phyloP scores from a whole-genome alignment of 1,139 yeast species.

The Lodderomyces margitis region DNA sequence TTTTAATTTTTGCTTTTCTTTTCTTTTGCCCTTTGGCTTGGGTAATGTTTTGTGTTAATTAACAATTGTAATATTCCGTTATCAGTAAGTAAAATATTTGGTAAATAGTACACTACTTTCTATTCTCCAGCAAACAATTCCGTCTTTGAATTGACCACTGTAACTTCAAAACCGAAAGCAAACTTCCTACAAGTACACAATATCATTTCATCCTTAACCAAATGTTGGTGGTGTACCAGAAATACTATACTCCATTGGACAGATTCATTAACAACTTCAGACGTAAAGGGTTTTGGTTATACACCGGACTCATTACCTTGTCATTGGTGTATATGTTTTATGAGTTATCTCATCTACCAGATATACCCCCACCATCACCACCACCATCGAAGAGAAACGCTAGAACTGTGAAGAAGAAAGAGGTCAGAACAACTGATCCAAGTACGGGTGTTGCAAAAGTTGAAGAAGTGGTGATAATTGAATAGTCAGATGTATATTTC shows the following conservation, averaged over 20 bases:
- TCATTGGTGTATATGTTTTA: slow-evolving; percentile 37
- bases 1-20: not conserved
- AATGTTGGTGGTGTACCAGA: slow-evolving; percentile 5
- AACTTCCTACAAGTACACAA: too few relatives aligned
- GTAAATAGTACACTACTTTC: slow-evolving; percentile 1
- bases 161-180: too few relatives aligned
- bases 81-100: too few relatives aligned
- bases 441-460: not conserved
- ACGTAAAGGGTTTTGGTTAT: slow-evolving; percentile 38
- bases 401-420: not conserved
- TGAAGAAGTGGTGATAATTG: not conserved
- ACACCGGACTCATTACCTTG: slow-evolving; percentile 30
- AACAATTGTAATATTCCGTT: too few relatives aligned
- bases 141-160: too few relatives aligned
- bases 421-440: not conserved
- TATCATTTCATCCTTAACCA: not conserved
- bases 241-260: slow-evolving; percentile 21
- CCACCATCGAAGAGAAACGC: not conserved
- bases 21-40: too few relatives aligned
- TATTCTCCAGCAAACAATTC: not conserved
- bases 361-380: slow-evolving; percentile 13
- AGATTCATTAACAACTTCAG: slow-evolving; percentile 26
- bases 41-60: too few relatives aligned
- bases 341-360: slow-evolving; percentile 32
- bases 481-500: too few relatives aligned